Base-by-base conservation (phyloP, 192 early-diverging fungal species). In the Obelidium mucronatum region DNA sequence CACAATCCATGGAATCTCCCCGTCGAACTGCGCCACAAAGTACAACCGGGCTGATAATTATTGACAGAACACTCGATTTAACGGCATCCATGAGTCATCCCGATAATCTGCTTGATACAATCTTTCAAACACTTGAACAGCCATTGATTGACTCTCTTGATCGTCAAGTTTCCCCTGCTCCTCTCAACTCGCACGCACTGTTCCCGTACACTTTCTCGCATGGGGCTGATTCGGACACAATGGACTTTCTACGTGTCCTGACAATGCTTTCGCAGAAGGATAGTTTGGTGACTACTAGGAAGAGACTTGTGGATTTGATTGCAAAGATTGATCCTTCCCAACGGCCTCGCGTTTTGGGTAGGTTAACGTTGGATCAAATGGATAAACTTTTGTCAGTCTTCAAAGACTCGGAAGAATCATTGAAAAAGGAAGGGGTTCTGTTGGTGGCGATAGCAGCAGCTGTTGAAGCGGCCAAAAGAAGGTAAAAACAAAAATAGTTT, bases 241-340 rank as follows among this genome's bases (percentile, higher is more conserved):
- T 76, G 51, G 74, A 76, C 33, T 37, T 67, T 15, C 33, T 76
- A 3, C 36, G 42, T 19, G 74, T 76, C 2, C 26, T 76, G 19
- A 36, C 52, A n/a, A 67, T 67, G 42, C 74, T 76, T 22, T 31
- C 40, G 1, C 19, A 13, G 26, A 76, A 76, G 36, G 74, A 76
- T 24, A 30, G 51, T 28, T 48, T 67, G 5, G 74, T 76, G 61
- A 64, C 74, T n/a, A 31, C 30, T 11, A 62, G 74, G 19, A 76
- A 76, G 54, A 40, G 74, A 5, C 3, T 76, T 8, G 74, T 76
- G 40, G 74, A 76, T 37, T 31, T 76, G 31, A 64, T 75, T 64
- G 73, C 37, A 1, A 60, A 63, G 34, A 52, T 66, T 30, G 51
- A 56, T 34, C 62, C 62, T 8, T 28, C n/a, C 8, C 3, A 17